Evolutionary conservation across 2,329 filamentous ascomycete species (phyloP), one percentile per base, ranked within the genome.

Genomic region (Alternaria postmessia): DNA sequence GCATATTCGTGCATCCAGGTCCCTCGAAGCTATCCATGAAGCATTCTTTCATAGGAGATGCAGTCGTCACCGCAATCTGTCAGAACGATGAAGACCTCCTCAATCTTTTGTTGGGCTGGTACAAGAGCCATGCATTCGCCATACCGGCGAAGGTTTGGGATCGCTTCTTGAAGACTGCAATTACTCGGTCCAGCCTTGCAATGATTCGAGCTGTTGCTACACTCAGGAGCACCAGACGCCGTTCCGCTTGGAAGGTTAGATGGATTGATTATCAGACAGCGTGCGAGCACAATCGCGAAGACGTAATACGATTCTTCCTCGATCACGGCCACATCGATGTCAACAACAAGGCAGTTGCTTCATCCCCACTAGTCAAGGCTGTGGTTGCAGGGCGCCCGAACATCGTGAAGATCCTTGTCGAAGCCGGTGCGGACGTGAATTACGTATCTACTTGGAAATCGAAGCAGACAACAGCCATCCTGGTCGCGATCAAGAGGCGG

Each of bases 191-290:
- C 2, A 46, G 26, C 6, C 43, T 46, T 8, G 43, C 43, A 41
- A 41, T 41, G 7, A 18, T 41, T 5, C 18, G 18, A 22, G 38
- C 38, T 12, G 38, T 41, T 22, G 9, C 11, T 16, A 12, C 11
- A 12, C 11, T 22, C 5, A 4, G 18, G 2, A 22, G 5, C 9
- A 0, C 4, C 0, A 41, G 2, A 0, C 9, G 5, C 0, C 4
- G 18, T 1, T 12, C 18, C 11, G 9, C 18, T 11, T 22, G 12
- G 38, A 41, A 22, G 9, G 18, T 41, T 18, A 41, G 8, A 18
- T 41, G 38, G 18, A 5, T 11, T 3, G 4, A 41, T 9, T 41
- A 12, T 0, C 38, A 39, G 18, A 41, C 8, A 12, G 38, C 38
- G 4, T 41, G 18, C 3, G 4, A 3, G 4, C 18, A 12, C 18